phyloP scores from a whole-genome alignment of 345 rosid species.

The Lepidium africanum region DNA sequence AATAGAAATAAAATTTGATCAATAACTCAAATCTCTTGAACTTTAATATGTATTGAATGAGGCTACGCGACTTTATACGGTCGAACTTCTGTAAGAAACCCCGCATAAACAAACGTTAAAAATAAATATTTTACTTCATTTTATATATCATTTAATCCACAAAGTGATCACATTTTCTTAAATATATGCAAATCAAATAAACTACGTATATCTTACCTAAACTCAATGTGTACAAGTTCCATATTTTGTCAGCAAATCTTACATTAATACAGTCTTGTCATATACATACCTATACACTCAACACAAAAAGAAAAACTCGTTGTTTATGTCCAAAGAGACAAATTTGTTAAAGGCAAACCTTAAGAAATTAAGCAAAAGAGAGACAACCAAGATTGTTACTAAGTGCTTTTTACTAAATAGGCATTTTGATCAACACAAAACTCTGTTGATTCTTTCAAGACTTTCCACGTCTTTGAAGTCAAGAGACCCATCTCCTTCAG shows the following conservation, averaged over 20 bases:
- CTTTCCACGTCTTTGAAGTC: conserved; percentile 40
- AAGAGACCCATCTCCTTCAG: conserved; percentile 44
- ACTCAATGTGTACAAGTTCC: not conserved
- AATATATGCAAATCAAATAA: not conserved
- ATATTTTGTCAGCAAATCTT: not conserved
- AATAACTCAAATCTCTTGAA: no score
- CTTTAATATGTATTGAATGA: no score
- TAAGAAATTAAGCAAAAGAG: not conserved
- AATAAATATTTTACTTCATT: no score
- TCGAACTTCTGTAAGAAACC: no score
- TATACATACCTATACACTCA: not conserved
- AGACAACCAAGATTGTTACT: not conserved
- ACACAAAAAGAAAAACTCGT: not conserved
- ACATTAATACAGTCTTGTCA: not conserved
- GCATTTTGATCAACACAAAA: conserved; percentile 1
- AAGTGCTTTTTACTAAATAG: not conserved
- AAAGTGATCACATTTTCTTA: not conserved
- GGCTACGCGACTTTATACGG: no score
- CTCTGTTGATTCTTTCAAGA: conserved; percentile 26
- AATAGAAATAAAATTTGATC: no score
- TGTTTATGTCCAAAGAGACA: not conserved
- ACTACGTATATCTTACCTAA: not conserved
- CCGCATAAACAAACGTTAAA: no score
- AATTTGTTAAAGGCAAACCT: not conserved
- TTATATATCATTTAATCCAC: not conserved